Evolutionary conservation across 495 filamentous ascomycete species (phyloP).

Genomic region (Annulohypoxylon nitens): DNA sequence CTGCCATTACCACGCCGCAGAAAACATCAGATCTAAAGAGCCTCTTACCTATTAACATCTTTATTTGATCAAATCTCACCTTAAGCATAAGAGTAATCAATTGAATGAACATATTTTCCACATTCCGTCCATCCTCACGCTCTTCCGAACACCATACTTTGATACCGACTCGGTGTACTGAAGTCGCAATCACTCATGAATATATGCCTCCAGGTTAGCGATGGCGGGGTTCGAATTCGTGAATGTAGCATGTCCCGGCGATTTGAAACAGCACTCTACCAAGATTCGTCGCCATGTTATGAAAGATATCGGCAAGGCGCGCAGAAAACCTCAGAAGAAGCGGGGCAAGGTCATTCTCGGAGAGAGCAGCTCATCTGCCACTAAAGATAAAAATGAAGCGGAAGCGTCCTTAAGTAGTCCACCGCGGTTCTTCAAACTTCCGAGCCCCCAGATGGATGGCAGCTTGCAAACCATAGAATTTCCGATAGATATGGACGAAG

Average conservation of each 20-base stretch:
- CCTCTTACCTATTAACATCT: background rate
- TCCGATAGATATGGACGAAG: constrained; percentile 44
- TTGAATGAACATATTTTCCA: background rate
- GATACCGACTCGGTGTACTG: background rate
- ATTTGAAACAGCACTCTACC: constrained; percentile 46
- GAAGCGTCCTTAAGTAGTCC: background rate
- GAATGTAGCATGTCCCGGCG: constrained; percentile 41
- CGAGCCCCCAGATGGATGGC: constrained; percentile 28
- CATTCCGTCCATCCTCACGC: background rate
- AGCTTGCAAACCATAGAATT: constrained; percentile 28
- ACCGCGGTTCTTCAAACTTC: constrained; percentile 2
- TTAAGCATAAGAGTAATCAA: background rate
- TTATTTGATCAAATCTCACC: background rate
- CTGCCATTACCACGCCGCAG: background rate
- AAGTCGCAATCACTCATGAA: background rate
- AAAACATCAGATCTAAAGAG: background rate
- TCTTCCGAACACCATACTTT: background rate
- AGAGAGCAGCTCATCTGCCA: background rate
- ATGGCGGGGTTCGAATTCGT: constrained; percentile 51
- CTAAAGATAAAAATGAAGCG: background rate
- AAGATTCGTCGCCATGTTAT: constrained; percentile 55
- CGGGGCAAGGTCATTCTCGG: constrained; percentile 28
- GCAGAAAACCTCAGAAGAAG: constrained; percentile 45
- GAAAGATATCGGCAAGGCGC: constrained; percentile 55
- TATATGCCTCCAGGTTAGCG: background rate